A percentile compares a stretch with the other conserved stretches of the same genome.
Conservation (phyloP, 129 eudicot species). For the Tanacetum coccineum region DNA sequence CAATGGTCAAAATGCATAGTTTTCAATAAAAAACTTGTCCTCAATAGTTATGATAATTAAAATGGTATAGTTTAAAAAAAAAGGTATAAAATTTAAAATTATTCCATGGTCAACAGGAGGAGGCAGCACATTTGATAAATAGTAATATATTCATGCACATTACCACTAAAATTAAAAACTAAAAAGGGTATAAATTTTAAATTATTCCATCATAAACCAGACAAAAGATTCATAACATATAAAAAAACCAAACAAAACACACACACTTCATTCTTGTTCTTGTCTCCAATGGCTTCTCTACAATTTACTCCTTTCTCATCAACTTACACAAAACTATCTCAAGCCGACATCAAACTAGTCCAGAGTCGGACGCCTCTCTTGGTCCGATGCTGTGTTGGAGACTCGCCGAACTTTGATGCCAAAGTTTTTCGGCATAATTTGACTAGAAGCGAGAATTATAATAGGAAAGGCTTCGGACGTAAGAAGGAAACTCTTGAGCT, state of each 20-base stretch:
- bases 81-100: too few relatives aligned
- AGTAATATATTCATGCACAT: too few relatives aligned
- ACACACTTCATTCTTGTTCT: neutral
- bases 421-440: slow-evolving; percentile 72
- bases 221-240: too few relatives aligned
- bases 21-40: too few relatives aligned
- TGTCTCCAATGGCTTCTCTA: slow-evolving; percentile 44
- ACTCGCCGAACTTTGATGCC: slow-evolving; percentile 58
- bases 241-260: neutral
- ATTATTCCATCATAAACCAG: too few relatives aligned
- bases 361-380: slow-evolving; percentile 35
- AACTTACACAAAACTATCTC: slow-evolving; percentile 32
- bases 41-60: too few relatives aligned
- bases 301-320: slow-evolving; percentile 36
- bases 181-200: too few relatives aligned
- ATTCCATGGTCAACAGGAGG: too few relatives aligned
- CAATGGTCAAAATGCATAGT: too few relatives aligned
- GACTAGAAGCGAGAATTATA: slow-evolving; percentile 76
- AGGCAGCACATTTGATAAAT: too few relatives aligned
- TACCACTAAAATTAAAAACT: too few relatives aligned
- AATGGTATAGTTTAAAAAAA: too few relatives aligned
- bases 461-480: slow-evolving; percentile 84
- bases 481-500: slow-evolving; percentile 69
- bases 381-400: slow-evolving; percentile 58
- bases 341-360: slow-evolving; percentile 36